Conservation (phyloP, 805 yeast species). For the Millerozyma acaciae region DNA sequence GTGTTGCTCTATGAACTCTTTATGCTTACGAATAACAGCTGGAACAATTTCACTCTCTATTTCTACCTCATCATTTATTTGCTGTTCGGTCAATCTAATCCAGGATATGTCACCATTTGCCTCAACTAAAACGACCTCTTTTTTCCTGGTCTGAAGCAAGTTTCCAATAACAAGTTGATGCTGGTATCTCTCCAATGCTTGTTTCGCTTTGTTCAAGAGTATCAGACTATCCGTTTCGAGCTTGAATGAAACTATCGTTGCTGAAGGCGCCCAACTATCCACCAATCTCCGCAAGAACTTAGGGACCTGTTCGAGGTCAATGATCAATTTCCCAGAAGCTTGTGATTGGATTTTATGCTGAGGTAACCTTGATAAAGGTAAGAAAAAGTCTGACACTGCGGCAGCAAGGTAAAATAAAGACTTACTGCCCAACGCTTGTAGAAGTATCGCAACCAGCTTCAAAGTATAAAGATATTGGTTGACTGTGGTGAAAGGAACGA, state of each 20-base stretch:
- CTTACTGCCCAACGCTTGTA: slow-evolving; percentile 51
- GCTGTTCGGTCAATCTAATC: slow-evolving; percentile 46
- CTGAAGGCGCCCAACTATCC: slow-evolving; percentile 90
- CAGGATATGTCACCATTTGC: slow-evolving; percentile 42
- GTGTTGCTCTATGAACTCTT: slow-evolving; percentile 48
- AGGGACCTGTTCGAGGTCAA: slow-evolving; percentile 93
- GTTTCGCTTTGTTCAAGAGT: slow-evolving; percentile 67
- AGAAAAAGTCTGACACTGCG: slow-evolving; percentile 94
- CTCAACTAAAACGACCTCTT: slow-evolving; percentile 81
- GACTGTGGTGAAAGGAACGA: slow-evolving; percentile 90
- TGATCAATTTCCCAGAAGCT: slow-evolving; percentile 70
- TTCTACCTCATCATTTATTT: slow-evolving; percentile 43
- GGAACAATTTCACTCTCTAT: slow-evolving; percentile 84
- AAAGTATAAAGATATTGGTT: slow-evolving; percentile 89
- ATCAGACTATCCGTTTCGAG: slow-evolving; percentile 80
- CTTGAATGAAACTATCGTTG: slow-evolving; percentile 92
- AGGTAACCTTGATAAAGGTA: slow-evolving; percentile 81
- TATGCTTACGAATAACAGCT: slow-evolving; percentile 61
- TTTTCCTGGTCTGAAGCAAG: slow-evolving; percentile 80
- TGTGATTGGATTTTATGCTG: slow-evolving; percentile 93
- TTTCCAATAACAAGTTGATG: slow-evolving; percentile 97
- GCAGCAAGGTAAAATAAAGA: slow-evolving; percentile 90
- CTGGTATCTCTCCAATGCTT: slow-evolving; percentile 78
- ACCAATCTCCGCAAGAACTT: slow-evolving; percentile 85
- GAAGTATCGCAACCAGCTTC: slow-evolving; percentile 55